These are phyloP conservation scores for Colletotrichum sojae DNA, from an alignment of 2,329 filamentous ascomycete genomes.

Conservation along the genomic window DNA sequence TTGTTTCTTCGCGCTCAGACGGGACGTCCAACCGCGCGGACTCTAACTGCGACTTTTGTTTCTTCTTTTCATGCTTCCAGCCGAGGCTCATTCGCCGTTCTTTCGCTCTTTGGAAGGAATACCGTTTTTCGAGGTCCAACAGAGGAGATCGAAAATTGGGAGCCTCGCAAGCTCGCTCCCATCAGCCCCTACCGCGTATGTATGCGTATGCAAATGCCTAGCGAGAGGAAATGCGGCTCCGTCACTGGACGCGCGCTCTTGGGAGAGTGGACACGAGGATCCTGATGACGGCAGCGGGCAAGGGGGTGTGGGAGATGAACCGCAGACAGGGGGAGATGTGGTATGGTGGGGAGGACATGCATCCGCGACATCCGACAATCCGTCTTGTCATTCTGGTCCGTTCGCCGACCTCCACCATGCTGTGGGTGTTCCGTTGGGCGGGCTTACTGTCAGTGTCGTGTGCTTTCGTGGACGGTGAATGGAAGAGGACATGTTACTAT, in stretches of 20 bases:
- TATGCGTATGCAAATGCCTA: slow-evolving; percentile 16
- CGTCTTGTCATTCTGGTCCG: slow-evolving; percentile 34
- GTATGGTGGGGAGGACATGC: slow-evolving; percentile 23
- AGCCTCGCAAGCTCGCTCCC: no score
- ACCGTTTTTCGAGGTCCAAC: neutral
- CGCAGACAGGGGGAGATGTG: slow-evolving; percentile 4
- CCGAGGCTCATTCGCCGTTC: slow-evolving; percentile 14
- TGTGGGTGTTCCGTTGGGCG: neutral
- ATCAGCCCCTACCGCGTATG: no score
- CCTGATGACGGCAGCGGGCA: slow-evolving; percentile 28
- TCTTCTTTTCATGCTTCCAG: slow-evolving; percentile 19
- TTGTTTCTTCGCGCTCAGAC: neutral
- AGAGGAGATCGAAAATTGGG: no score
- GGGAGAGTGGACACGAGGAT: slow-evolving; percentile 22
- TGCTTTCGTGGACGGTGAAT: neutral
- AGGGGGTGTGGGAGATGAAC: neutral
- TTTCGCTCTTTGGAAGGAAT: neutral
- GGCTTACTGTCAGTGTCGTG: neutral
- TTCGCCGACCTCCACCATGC: slow-evolving; percentile 19
- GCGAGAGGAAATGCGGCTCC: slow-evolving; percentile 29
- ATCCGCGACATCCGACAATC: slow-evolving; percentile 38
- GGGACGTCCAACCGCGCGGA: no score
- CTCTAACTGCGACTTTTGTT: neutral
- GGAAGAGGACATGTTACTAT: neutral
- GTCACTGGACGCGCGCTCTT: slow-evolving; percentile 16